These are phyloP conservation scores for Trichoderma orchidacearum DNA, from an alignment of 495 filamentous ascomycete species.

Conservation along the genomic window DNA sequence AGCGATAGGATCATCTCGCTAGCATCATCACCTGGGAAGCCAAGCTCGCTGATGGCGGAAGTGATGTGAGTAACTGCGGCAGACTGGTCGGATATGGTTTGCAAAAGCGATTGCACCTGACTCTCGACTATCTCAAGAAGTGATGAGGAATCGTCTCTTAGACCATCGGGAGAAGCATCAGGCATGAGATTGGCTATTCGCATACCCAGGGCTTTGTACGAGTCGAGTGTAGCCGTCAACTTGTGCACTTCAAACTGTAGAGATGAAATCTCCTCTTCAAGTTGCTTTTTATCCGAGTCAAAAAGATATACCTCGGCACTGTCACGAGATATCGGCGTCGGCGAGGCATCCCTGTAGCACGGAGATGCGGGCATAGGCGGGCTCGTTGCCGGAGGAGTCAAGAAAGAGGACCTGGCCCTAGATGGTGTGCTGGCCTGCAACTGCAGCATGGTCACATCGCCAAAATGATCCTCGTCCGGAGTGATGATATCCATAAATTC, in stretches of 20 bases:
- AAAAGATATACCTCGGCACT: conserved; percentile 22
- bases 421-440: conserved; percentile 28
- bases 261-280: conserved; percentile 23
- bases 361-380: conserved; percentile 24
- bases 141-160: neutral
- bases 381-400: conserved; percentile 35
- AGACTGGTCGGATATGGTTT: conserved; percentile 23
- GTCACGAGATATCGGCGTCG: conserved; percentile 8
- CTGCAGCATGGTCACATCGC: conserved; percentile 22
- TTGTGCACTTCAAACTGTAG: conserved; percentile 24
- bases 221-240: conserved; percentile 22
- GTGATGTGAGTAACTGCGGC: conserved; percentile 20
- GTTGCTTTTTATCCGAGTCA: conserved; percentile 27
- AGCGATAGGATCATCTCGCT: conserved; percentile 40
- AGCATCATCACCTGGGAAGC: conserved; percentile 36
- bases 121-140: conserved; percentile 15
- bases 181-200: conserved; percentile 19
- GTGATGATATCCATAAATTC: conserved; percentile 6
- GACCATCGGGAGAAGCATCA: conserved; percentile 1
- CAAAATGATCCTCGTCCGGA: conserved; percentile 17
- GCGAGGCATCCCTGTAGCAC: conserved; percentile 8
- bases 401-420: conserved; percentile 24
- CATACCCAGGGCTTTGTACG: conserved; percentile 16
- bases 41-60: conserved; percentile 30
- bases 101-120: conserved; percentile 18